Percentiles rank a stretch among this genome's conserved stretches.
These are phyloP conservation scores for Sedum album DNA, from an alignment of 164 flowering plant genomes.

Conservation along the genomic window DNA sequence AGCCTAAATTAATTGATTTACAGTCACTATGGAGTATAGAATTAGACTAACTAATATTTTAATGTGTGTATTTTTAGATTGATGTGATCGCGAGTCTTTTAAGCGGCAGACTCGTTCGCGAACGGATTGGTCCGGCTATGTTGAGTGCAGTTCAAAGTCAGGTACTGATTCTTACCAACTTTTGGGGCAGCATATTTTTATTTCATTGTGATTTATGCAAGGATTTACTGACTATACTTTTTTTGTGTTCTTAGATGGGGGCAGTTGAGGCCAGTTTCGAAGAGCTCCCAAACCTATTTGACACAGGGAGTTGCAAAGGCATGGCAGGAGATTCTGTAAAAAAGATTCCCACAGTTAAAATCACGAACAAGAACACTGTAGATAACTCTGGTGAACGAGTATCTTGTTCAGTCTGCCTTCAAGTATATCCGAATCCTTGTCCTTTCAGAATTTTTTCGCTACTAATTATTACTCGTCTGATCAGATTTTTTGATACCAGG, in stretches of 20 bases:
- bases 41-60: background rate
- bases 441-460: background rate
- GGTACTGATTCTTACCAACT: conserved; percentile 27
- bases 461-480: background rate
- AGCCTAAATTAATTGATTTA: background rate
- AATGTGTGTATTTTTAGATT: conserved; percentile 27
- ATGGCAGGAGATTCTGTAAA: conserved; percentile 60
- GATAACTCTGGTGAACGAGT: conserved; percentile 77
- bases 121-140: conserved; percentile 88
- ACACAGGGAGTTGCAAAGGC: conserved; percentile 61
- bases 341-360: conserved; percentile 64
- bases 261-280: conserved; percentile 65
- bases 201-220: background rate
- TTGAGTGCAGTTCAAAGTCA: conserved; percentile 91
- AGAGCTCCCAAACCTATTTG: conserved; percentile 60
- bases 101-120: conserved; percentile 88
- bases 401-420: conserved; percentile 92
- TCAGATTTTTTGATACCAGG: conserved; percentile 28
- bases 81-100: conserved; percentile 82
- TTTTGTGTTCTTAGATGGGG: conserved; percentile 54
- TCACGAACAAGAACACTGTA: conserved; percentile 41
- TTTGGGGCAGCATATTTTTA: background rate
- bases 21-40: background rate
- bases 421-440: conserved; percentile 25
- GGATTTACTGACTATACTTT: background rate